A percentile compares a stretch with the other conserved stretches of the same genome.
These are phyloP conservation scores for Tricholoma hemisulphureum DNA, from an alignment of 768 basidiomycete species.

Conservation along the genomic window DNA sequence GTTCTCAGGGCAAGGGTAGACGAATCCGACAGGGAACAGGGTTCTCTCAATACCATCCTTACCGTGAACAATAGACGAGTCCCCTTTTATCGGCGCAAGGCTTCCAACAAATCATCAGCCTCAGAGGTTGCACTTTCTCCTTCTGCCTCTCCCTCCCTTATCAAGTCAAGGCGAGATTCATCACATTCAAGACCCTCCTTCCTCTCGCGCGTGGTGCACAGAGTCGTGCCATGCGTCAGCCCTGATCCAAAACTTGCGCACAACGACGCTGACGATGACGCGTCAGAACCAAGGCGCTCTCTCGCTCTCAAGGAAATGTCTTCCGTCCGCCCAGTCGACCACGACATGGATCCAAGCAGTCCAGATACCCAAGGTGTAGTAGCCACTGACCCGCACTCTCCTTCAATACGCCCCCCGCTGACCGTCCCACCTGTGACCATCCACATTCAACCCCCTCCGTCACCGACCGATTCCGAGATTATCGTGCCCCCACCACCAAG, in stretches of 20 bases:
- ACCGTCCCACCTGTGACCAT: conserved; percentile 17
- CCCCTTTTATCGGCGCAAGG: conserved; percentile 46
- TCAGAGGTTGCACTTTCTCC: conserved; percentile 35
- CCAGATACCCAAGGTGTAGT: conserved; percentile 6
- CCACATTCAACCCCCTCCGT: conserved; percentile 24
- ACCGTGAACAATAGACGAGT: conserved; percentile 36
- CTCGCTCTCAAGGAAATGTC: conserved; percentile 3
- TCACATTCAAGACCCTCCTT: conserved; percentile 24
- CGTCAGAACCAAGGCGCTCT: conserved; percentile 9
- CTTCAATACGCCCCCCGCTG: conserved; percentile 7
- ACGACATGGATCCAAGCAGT: conserved; percentile 19
- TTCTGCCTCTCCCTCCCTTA: conserved; percentile 30
- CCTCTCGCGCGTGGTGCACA: conserved; percentile 33
- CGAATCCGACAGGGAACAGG: conserved; percentile 39
- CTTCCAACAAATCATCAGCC: conserved; percentile 31
- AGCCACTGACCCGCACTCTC: conserved; percentile 9
- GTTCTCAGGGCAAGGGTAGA: conserved; percentile 18
- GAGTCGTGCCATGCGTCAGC: conserved; percentile 37
- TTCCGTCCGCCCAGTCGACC: background rate
- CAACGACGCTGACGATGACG: conserved; percentile 10
- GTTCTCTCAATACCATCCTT: conserved; percentile 39
- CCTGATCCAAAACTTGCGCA: conserved; percentile 17
- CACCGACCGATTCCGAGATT: conserved; percentile 27
- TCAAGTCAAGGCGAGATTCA: conserved; percentile 22
- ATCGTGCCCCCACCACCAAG: conserved; percentile 37